Conservation (phyloP, 305 asterid species). For the Caryopteris hybrid region DNA sequence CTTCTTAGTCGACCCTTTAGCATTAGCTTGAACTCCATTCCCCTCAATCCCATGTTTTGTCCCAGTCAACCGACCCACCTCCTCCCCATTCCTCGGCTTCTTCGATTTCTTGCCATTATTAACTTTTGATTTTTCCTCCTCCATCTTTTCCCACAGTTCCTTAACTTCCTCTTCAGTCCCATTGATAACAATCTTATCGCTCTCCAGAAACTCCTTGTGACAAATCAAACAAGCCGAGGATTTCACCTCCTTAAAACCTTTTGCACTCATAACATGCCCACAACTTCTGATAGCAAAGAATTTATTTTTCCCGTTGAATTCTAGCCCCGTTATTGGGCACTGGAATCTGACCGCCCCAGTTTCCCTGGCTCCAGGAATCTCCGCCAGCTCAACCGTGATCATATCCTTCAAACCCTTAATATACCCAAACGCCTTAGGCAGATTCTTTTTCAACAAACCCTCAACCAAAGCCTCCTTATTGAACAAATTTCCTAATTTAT, state of each 20-base stretch:
- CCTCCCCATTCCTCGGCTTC: conserved; percentile 51
- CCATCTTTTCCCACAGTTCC: conserved; percentile 64
- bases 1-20: conserved; percentile 46
- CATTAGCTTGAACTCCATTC: conserved; percentile 32
- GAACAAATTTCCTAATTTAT: conserved; percentile 80
- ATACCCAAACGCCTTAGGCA: conserved; percentile 77
- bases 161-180: conserved; percentile 86
- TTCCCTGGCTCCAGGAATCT: conserved; percentile 43
- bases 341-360: conserved; percentile 45
- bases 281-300: conserved; percentile 63
- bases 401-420: conserved; percentile 94
- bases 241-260: conserved; percentile 88
- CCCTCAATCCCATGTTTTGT: conserved; percentile 56
- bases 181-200: conserved; percentile 73
- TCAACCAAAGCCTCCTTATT: conserved; percentile 87
- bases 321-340: conserved; percentile 76
- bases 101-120: conserved; percentile 51
- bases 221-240: conserved; percentile 75
- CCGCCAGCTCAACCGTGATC: conserved; percentile 55
- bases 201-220: conserved; percentile 60
- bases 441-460: conserved; percentile 70
- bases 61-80: conserved; percentile 47
- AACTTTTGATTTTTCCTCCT: conserved; percentile 47
- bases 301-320: conserved; percentile 76
- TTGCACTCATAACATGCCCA: conserved; percentile 88